These are phyloP conservation scores for Saccharomycopsis phalli DNA, from an alignment of 1,139 yeast genomes.

Conservation along the genomic window DNA sequence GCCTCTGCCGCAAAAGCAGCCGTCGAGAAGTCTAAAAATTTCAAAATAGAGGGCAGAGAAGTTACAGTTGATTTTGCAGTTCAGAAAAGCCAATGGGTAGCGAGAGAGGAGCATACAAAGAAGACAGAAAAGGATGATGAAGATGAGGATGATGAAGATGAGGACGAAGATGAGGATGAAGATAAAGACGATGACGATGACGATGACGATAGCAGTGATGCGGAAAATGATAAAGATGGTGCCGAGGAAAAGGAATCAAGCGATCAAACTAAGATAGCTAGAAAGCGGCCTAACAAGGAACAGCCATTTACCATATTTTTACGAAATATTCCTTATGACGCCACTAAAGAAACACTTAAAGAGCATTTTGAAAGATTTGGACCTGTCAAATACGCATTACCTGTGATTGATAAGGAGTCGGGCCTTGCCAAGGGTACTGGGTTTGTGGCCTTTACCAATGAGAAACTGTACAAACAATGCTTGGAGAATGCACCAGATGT, in stretches of 20 bases:
- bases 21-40: conserved; percentile 58
- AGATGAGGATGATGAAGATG: conserved; percentile 31
- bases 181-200: conserved; percentile 26
- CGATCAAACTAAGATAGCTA: conserved; percentile 28
- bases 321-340: conserved; percentile 91
- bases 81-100: conserved; percentile 75
- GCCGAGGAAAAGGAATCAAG: conserved; percentile 25
- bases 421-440: conserved; percentile 93
- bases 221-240: conserved; percentile 25
- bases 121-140: conserved; percentile 29
- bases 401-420: conserved; percentile 79
- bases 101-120: conserved; percentile 31
- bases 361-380: conserved; percentile 83
- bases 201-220: conserved; percentile 25
- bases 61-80: conserved; percentile 94
- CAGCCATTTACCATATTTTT: conserved; percentile 72
- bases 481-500: conserved; percentile 64
- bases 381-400: conserved; percentile 82
- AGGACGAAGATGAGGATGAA: conserved; percentile 27
- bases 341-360: conserved; percentile 66
- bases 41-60: conserved; percentile 81
- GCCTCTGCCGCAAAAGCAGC: conserved; percentile 73
- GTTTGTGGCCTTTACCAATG: conserved; percentile 72
- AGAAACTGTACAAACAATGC: conserved; percentile 59
- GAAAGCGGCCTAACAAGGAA: conserved; percentile 46